phyloP scores from a whole-genome alignment of 192 early-diverging fungal genomes.

The Coemansia sp. region DNA sequence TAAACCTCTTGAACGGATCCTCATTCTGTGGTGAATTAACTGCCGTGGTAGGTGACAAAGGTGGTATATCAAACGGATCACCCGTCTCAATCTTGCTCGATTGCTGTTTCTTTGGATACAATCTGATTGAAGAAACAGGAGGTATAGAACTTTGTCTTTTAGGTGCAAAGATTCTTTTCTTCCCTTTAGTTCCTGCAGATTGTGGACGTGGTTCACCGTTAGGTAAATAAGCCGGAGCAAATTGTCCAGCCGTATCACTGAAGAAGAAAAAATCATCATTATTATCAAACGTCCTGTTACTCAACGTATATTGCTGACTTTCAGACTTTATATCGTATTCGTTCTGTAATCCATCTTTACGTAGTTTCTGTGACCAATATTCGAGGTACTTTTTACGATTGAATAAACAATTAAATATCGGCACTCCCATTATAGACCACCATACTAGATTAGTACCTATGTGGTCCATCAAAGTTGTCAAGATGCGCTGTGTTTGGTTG shows the following conservation, averaged over 20 bases:
- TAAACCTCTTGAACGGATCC: conserved; percentile 11
- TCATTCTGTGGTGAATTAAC: conserved; percentile 13
- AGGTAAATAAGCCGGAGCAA: conserved; percentile 11
- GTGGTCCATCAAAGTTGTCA: conserved; percentile 37
- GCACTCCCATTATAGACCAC: conserved; percentile 45
- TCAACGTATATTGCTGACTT: not conserved
- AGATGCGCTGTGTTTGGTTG: conserved; percentile 20
- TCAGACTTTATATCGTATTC: conserved; percentile 31
- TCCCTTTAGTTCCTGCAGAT: conserved; percentile 5
- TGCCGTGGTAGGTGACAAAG: conserved; percentile 9
- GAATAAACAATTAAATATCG: conserved; percentile 34
- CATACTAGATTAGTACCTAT: conserved; percentile 38
- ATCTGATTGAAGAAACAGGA: not conserved
- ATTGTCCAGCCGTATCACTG: not conserved
- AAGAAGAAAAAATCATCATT: conserved; percentile 23
- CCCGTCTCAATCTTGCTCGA: not conserved
- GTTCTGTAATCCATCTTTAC: conserved; percentile 35
- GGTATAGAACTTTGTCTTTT: conserved; percentile 2
- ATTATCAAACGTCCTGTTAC: conserved; percentile 2
- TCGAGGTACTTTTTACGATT: conserved; percentile 17
- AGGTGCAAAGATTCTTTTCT: conserved; percentile 7
- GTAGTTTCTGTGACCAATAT: conserved; percentile 26
- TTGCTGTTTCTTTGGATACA: not conserved
- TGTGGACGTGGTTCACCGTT: conserved; percentile 27
- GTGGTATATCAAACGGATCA: conserved; percentile 42